Evolutionary conservation across 192 early-diverging fungal genomes (phyloP).

Genomic region (Entrophospora sp.): DNA sequence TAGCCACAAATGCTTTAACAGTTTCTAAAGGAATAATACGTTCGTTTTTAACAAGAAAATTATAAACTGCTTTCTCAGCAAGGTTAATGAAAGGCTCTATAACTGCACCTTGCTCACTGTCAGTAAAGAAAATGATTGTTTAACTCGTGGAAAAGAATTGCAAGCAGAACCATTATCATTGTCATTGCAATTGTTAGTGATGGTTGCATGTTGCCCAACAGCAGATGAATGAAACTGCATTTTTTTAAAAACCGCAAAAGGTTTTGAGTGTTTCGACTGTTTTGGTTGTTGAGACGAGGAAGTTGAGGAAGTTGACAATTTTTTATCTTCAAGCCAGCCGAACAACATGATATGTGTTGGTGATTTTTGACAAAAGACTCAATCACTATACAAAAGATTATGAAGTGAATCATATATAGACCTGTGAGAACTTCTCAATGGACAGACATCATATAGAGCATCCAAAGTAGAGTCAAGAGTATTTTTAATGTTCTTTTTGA

Average conservation of each 20-base stretch:
- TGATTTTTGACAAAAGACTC: neutral
- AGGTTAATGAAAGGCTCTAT: slow-evolving; percentile 16
- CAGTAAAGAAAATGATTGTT: slow-evolving; percentile 15
- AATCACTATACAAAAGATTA: slow-evolving; percentile 1
- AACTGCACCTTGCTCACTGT: slow-evolving; percentile 14
- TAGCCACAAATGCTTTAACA: neutral
- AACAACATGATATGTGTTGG: slow-evolving; percentile 1
- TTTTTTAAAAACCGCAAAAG: slow-evolving; percentile 15
- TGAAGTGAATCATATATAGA: slow-evolving; percentile 2
- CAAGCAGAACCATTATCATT: neutral
- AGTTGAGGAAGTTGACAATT: neutral
- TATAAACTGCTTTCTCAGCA: slow-evolving; percentile 4
- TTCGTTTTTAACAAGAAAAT: slow-evolving; percentile 9
- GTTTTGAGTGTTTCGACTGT: neutral
- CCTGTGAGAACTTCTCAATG: neutral
- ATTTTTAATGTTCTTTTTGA: slow-evolving; percentile 13
- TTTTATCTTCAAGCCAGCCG: slow-evolving; percentile 3
- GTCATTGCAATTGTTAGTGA: neutral
- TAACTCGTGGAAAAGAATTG: neutral
- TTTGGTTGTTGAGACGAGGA: neutral
- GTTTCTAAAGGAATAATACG: neutral
- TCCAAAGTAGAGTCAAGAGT: slow-evolving; percentile 9
- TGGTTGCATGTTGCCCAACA: neutral
- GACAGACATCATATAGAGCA: slow-evolving; percentile 11
- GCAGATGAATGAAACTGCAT: slow-evolving; percentile 9